Evolutionary conservation across 805 yeast species (phyloP).

Genomic region (Suhomyces sp.): DNA sequence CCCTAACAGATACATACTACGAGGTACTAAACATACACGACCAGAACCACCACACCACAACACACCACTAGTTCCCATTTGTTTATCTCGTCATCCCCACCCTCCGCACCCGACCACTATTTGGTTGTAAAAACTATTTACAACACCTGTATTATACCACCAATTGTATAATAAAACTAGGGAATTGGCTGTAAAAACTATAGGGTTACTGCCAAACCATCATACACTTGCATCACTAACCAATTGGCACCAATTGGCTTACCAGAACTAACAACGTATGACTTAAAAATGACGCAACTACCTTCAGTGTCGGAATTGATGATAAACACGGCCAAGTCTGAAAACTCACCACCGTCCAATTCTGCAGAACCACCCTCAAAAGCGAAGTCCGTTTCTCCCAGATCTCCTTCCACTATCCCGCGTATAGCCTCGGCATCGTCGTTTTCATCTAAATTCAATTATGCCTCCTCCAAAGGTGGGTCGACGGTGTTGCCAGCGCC

Average conservation of each 20-base stretch:
- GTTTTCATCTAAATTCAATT: neutral
- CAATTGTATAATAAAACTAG: neutral
- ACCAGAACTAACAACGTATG: neutral
- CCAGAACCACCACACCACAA: neutral
- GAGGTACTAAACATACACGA: neutral
- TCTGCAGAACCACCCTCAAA: neutral
- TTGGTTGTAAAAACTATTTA: neutral
- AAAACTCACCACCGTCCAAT: slow-evolving; percentile 1
- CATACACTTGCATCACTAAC: neutral
- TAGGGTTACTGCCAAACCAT: neutral
- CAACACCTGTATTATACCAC: neutral
- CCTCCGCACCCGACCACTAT: neutral
- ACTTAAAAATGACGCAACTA: slow-evolving; percentile 16
- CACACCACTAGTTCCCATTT: neutral
- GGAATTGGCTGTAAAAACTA: neutral
- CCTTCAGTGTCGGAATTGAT: slow-evolving; percentile 26
- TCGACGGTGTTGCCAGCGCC: slow-evolving; percentile 7
- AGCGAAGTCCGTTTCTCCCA: neutral
- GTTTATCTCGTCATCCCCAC: neutral
- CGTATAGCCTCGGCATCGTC: slow-evolving; percentile 11
- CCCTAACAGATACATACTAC: neutral
- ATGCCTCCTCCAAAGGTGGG: slow-evolving; percentile 3
- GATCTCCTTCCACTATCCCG: slow-evolving; percentile 10
- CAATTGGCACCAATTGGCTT: neutral
- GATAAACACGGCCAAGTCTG: slow-evolving; percentile 13